A percentile compares a stretch with the other conserved stretches of the same genome.
Evolutionary conservation across 192 early-diverging fungal species (phyloP).

Genomic region (Coemansia sp.): DNA sequence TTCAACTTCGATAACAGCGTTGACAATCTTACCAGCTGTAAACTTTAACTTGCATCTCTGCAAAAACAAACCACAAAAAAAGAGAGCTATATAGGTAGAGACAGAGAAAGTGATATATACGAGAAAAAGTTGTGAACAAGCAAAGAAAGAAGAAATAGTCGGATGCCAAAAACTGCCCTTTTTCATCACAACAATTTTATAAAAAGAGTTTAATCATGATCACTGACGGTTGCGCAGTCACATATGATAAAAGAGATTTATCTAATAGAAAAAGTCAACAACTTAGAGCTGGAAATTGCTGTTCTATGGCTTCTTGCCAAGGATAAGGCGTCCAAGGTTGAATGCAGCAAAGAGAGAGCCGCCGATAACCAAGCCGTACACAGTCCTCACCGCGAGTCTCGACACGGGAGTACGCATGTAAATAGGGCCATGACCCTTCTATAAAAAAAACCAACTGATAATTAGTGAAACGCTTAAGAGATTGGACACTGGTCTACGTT

Average conservation of each 20-base stretch:
- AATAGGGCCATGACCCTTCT: constrained; percentile 48
- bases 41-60: constrained; percentile 25
- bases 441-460: constrained; percentile 10
- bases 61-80: not conserved
- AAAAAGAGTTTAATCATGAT: not conserved
- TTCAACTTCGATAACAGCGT: constrained; percentile 17
- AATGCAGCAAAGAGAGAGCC: constrained; percentile 25
- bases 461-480: not conserved
- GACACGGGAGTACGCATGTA: constrained; percentile 47
- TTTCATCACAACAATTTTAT: not conserved
- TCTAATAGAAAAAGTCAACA: not conserved
- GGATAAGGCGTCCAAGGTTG: constrained; percentile 38
- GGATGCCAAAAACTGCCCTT: not conserved
- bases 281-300: not conserved
- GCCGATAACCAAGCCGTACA: constrained; percentile 29
- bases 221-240: not conserved
- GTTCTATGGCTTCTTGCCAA: constrained; percentile 31
- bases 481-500: not conserved
- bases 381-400: constrained; percentile 19
- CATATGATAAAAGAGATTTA: not conserved
- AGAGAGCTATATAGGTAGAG: too few relatives aligned
- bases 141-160: not conserved
- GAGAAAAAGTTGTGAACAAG: not conserved
- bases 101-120: too few relatives aligned
- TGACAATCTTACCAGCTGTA: constrained; percentile 9